Base-by-base conservation (phyloP, 495 filamentous ascomycete species). In the Tirmania nivea region DNA sequence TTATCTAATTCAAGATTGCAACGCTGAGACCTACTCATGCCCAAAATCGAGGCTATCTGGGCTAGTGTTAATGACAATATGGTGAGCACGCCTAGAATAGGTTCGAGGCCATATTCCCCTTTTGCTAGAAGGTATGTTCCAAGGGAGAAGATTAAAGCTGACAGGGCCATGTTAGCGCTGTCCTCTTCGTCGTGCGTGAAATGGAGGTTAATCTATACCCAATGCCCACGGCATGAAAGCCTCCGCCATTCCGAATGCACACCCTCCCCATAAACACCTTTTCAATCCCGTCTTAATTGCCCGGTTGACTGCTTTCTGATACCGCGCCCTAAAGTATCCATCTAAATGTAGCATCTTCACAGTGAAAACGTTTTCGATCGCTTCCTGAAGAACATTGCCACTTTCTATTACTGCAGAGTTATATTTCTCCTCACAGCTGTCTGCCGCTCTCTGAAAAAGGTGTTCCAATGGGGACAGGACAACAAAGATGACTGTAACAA, bases 281-380 rank as follows among this genome's bases (percentile, higher is more conserved):
- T 70, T 72, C 7, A 78, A 37, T 1, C 83, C 82, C 11, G 78
- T 63, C 7, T 58, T 67, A 52, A 77, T 71, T 0, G 78, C 74
- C 0, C 58, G 56, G 0, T 65, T 51, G 0, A 70, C 72, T 2
- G 76, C 74, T 20, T 68, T 67, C 8, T 58, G 51, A 60, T 88
- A 76, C 59, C 86, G 89, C 7, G 61, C 59, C n/a, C 72, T 68
- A 57, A 95, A 94, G 62, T 82, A 77, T 0, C 61, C 56, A 67
- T 94, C 87, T 0, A 95, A 67, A 0, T 81, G 86, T 48, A 95
- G 65, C 1, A 81, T 77, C 37, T 83, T 71, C 14, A 96, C 85
- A 8, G 86, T 84, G 37, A 78, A 75, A 63, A 95, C 81, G 62
- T 89, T 87, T 37, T 75, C 68, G 55, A 96, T 84, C 0, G 83